Percentiles rank a stretch among this genome's conserved stretches.
These are phyloP conservation scores for Kernera saxatilis DNA, from an alignment of 345 rosid species.

Conservation along the genomic window DNA sequence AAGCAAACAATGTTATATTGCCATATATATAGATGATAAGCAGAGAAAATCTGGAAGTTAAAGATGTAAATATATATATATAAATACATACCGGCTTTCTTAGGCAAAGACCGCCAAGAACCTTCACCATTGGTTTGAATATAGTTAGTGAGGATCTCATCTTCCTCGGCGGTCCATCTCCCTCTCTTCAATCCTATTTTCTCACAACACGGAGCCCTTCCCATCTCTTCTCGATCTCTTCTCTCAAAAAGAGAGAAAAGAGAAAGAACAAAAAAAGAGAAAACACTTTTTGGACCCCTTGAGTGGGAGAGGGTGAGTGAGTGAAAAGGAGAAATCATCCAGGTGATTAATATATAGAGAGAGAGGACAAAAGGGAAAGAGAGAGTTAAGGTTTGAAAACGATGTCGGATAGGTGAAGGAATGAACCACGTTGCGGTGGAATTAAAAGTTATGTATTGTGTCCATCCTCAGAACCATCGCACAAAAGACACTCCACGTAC, in stretches of 20 bases:
- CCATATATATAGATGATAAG: background rate
- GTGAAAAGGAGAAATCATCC: constrained; percentile 10
- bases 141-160: constrained; percentile 52
- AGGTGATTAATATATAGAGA: constrained; percentile 29
- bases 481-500: constrained; percentile 22
- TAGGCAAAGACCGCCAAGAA: constrained; percentile 83
- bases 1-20: background rate
- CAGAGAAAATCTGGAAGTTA: background rate
- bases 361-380: constrained; percentile 26
- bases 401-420: constrained; percentile 22
- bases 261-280: background rate
- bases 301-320: constrained; percentile 17
- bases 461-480: constrained; percentile 10
- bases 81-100: constrained; percentile 68
- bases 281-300: constrained; percentile 21
- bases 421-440: constrained; percentile 32
- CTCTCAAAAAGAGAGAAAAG: background rate
- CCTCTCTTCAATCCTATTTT: constrained; percentile 80
- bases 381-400: constrained; percentile 15
- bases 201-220: constrained; percentile 88
- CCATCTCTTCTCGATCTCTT: constrained; percentile 39
- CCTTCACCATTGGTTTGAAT: constrained; percentile 77
- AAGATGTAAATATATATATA: too few species aligned
- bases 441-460: constrained; percentile 22
- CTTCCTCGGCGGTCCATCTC: constrained; percentile 88